Evolutionary conservation across 225 moss, liverwort and hornwort species (phyloP).

Genomic region (Climacium dendroides): DNA sequence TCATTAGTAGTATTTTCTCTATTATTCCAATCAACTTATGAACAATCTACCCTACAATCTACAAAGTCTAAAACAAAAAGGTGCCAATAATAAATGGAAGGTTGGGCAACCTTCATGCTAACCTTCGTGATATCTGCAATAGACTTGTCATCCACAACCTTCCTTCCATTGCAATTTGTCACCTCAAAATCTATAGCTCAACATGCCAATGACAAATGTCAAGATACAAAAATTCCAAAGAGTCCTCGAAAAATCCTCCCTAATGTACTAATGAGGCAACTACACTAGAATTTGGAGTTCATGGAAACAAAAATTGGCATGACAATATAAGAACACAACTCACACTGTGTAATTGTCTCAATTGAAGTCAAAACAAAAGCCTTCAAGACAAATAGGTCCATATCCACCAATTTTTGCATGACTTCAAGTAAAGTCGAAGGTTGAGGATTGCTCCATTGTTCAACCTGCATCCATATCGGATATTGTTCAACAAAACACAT

Average conservation of each 20-base stretch:
- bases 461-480: neutral
- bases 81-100: accelerated
- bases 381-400: neutral
- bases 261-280: accelerated
- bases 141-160: neutral
- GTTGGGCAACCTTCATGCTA: neutral
- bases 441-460: neutral
- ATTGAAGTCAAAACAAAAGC: neutral
- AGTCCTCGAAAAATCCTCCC: neutral
- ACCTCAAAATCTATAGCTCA: neutral
- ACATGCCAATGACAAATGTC: neutral
- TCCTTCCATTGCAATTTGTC: neutral
- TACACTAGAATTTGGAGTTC: neutral
- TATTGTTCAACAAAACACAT: neutral
- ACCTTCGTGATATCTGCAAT: slow-evolving; percentile 17
- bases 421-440: neutral
- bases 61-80: neutral
- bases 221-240: neutral
- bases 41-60: too few species aligned
- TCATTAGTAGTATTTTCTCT: neutral
- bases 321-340: neutral
- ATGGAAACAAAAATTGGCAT: neutral
- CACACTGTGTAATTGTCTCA: neutral
- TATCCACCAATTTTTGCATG: neutral
- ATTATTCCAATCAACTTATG: neutral